Conservation (phyloP, 176 grass and related monocot species). For the Triticum urartu region DNA sequence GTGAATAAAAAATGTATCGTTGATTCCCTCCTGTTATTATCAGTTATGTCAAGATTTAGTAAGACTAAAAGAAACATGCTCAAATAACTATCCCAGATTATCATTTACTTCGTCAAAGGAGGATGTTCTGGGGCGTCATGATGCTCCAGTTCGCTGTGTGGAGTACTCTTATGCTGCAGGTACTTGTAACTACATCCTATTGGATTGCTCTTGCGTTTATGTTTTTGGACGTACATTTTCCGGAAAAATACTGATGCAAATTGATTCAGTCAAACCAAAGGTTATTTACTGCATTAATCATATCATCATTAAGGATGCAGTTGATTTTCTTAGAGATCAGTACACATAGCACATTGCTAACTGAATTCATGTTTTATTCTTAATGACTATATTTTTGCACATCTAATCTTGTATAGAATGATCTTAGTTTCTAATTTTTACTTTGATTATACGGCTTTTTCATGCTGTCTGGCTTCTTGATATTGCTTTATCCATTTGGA, state of each 20-base stretch:
- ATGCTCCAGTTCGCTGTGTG: conserved; percentile 88
- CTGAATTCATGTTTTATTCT: conserved; percentile 8
- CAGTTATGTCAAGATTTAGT: neutral
- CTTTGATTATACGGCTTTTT: neutral
- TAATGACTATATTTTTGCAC: neutral
- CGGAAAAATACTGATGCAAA: conserved; percentile 12
- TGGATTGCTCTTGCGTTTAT: conserved; percentile 3
- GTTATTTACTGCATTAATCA: neutral
- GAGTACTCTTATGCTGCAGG: conserved; percentile 98
- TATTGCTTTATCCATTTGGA: neutral
- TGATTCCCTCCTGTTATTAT: neutral
- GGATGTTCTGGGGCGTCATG: conserved; percentile 85
- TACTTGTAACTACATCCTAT: conserved; percentile 21
- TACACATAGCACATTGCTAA: neutral
- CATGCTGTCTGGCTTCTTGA: conserved; percentile 10
- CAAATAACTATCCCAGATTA: conserved; percentile 56
- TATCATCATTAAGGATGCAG: neutral
- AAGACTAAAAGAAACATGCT: neutral
- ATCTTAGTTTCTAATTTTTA: neutral
- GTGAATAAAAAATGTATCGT: conserved; percentile 8
- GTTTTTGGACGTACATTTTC: neutral
- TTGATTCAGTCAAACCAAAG: conserved; percentile 6
- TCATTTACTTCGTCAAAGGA: conserved; percentile 77
- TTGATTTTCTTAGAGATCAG: neutral
- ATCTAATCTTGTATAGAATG: neutral